Percentiles rank a stretch among this genome's conserved stretches.
Conservation (phyloP, 2,329 filamentous ascomycete species). For the Phaeophleospora eucalypticola region DNA sequence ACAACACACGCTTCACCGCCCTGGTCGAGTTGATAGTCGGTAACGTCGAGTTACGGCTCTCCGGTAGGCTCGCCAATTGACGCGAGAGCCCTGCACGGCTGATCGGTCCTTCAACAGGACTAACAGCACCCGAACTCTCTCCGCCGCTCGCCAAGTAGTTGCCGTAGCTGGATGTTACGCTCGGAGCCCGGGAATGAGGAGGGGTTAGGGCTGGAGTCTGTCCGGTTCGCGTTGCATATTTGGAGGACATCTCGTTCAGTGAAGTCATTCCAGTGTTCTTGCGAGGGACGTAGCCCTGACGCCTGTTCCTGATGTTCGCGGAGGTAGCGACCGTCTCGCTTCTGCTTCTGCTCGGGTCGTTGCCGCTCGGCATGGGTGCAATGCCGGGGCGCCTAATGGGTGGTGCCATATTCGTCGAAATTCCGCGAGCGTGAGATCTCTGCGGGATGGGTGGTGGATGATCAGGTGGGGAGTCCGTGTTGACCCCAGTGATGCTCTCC, state of each 20-base stretch:
- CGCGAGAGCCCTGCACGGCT: constrained; percentile 20
- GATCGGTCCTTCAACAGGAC: constrained; percentile 28
- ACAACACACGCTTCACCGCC: constrained; percentile 27
- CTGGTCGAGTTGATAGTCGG: constrained; percentile 21
- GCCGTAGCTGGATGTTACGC: constrained; percentile 27
- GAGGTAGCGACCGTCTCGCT: constrained; percentile 54
- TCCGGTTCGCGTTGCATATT: constrained; percentile 10
- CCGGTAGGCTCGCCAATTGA: constrained; percentile 24
- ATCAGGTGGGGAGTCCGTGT: constrained; percentile 58
- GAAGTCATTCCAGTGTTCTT: constrained; percentile 44
- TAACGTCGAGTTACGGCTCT: constrained; percentile 25
- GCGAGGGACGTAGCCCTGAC: constrained; percentile 58
- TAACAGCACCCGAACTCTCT: constrained; percentile 30
- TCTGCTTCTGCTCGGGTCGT: constrained; percentile 62
- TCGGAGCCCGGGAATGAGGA: constrained; percentile 30
- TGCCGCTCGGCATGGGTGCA: constrained; percentile 66
- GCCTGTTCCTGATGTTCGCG: constrained; percentile 51
- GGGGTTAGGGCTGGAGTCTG: constrained; percentile 44
- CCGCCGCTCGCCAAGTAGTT: constrained; percentile 27
- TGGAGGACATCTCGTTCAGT: constrained; percentile 22
- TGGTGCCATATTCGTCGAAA: constrained; percentile 20
- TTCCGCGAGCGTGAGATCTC: constrained; percentile 70
- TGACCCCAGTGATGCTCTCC: constrained; percentile 55
- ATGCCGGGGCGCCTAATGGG: constrained; percentile 60
- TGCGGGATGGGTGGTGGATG: constrained; percentile 70